Percentiles rank a stretch among this genome's conserved stretches.
These are phyloP conservation scores for Arachis monticola DNA, from an alignment of 331 rosid species.

Conservation along the genomic window DNA sequence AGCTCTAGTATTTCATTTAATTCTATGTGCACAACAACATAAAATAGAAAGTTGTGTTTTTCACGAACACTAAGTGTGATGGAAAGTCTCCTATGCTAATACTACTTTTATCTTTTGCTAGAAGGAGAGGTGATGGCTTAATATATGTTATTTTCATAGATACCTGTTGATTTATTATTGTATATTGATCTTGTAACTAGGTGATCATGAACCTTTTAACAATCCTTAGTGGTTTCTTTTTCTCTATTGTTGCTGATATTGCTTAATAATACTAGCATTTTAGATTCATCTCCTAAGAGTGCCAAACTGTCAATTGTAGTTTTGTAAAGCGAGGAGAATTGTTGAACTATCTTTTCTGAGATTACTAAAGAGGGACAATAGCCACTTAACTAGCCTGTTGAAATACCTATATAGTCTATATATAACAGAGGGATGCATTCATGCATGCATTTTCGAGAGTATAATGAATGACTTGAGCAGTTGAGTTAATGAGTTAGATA, in stretches of 20 bases:
- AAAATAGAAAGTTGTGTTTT: constrained; percentile 10
- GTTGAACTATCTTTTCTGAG: not conserved
- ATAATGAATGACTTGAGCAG: constrained; percentile 9
- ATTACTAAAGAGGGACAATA: constrained; percentile 3
- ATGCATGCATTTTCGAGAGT: constrained; percentile 17
- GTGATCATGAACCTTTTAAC: constrained; percentile 30
- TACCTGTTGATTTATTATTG: not conserved
- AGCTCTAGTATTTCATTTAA: not conserved
- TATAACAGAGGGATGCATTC: constrained; percentile 21
- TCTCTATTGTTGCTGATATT: constrained; percentile 16
- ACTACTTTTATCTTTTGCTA: constrained; percentile 7
- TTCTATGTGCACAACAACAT: constrained; percentile 5
- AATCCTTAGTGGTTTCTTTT: constrained; percentile 7
- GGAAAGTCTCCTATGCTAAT: constrained; percentile 14
- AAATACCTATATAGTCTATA: constrained; percentile 3
- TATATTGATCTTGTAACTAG: constrained; percentile 6
- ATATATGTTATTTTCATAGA: constrained; percentile 17
- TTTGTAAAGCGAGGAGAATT: constrained; percentile 12
- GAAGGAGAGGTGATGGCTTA: constrained; percentile 2
- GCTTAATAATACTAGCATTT: not conserved
- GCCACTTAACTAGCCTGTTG: not conserved
- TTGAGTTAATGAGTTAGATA: constrained; percentile 30
- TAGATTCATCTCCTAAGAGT: constrained; percentile 11
- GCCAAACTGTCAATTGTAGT: constrained; percentile 4
- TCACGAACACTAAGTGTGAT: constrained; percentile 21